Percentiles rank a stretch among this genome's conserved stretches.
Conservation (phyloP, 805 yeast genomes). For the Myxozyma udenii region DNA sequence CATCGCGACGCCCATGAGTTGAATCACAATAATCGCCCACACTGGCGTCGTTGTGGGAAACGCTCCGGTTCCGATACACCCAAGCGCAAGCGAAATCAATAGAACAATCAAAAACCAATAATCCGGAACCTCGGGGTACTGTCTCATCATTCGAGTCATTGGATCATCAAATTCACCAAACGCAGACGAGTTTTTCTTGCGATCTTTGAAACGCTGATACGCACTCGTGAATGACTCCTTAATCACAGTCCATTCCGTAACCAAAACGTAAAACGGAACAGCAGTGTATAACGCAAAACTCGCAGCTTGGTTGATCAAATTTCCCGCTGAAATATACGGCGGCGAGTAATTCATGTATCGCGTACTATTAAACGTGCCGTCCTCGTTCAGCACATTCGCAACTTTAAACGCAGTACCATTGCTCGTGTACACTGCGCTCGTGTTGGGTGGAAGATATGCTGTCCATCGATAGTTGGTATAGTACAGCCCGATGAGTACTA, state of each 20-base stretch:
- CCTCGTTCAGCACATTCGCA: conserved; percentile 45
- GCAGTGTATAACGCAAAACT: conserved; percentile 58
- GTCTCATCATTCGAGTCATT: conserved; percentile 49
- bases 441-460: conserved; percentile 44
- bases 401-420: conserved; percentile 50
- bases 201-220: conserved; percentile 1
- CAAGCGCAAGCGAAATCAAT: conserved; percentile 43
- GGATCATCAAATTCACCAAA: conserved; percentile 13
- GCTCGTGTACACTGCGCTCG: conserved; percentile 52
- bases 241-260: conserved; percentile 19
- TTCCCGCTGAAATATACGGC: conserved; percentile 64
- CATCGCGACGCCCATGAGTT: conserved; percentile 35
- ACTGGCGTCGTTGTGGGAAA: conserved; percentile 41
- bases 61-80: conserved; percentile 40
- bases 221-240: conserved; percentile 5
- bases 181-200: background rate
- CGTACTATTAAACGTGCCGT: conserved; percentile 46
- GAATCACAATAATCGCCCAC: conserved; percentile 34
- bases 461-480: conserved; percentile 39
- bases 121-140: conserved; percentile 57
- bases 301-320: conserved; percentile 56
- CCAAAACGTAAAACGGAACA: conserved; percentile 44
- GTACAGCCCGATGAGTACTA: conserved; percentile 42
- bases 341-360: conserved; percentile 58
- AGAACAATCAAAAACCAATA: conserved; percentile 49